These are phyloP conservation scores for Populus hybrid DNA, from an alignment of 441 rosid species.

Conservation along the genomic window DNA sequence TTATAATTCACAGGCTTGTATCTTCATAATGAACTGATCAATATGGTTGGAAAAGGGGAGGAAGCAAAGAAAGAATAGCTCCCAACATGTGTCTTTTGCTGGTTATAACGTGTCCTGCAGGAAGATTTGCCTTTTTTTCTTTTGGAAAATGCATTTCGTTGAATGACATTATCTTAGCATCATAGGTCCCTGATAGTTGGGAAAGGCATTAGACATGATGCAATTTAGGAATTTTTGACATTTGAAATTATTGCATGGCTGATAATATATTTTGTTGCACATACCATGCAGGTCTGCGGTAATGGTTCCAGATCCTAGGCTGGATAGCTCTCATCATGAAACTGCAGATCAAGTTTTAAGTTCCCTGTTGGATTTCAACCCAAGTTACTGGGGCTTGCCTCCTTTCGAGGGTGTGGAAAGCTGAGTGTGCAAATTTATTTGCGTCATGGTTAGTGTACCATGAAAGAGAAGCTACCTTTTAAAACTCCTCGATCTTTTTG, in stretches of 20 bases:
- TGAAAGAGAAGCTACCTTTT: neutral
- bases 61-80: neutral
- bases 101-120: neutral
- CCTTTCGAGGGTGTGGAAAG: slow-evolving; percentile 42
- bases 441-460: neutral
- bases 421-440: slow-evolving; percentile 12
- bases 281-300: slow-evolving; percentile 51
- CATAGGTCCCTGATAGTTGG: neutral
- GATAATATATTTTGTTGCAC: neutral
- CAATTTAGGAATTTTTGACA: neutral
- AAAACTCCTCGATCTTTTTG: neutral
- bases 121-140: neutral
- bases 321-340: slow-evolving; percentile 58
- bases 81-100: neutral
- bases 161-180: neutral
- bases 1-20: neutral
- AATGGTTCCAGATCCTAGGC: slow-evolving; percentile 87
- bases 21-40: neutral
- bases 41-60: neutral
- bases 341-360: slow-evolving; percentile 70
- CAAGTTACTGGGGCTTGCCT: slow-evolving; percentile 70
- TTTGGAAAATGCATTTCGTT: neutral
- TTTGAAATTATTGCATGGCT: neutral
- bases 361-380: slow-evolving; percentile 64
- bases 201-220: neutral